These are phyloP conservation scores for Yamadazyma jaroonii DNA, from an alignment of 1,139 yeast genomes.

Conservation along the genomic window DNA sequence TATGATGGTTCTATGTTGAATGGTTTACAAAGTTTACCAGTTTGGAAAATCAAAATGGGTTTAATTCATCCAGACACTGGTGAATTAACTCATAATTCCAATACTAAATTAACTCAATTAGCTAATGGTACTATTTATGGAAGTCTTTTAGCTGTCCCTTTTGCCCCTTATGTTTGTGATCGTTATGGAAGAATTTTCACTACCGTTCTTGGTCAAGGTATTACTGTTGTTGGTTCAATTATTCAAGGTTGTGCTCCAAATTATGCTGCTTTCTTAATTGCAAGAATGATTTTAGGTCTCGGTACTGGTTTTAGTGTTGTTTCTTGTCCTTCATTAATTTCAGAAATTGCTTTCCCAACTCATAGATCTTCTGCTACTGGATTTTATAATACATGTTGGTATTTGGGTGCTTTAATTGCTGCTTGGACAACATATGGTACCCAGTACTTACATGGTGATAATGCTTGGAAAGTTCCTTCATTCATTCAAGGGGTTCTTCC, in stretches of 20 bases:
- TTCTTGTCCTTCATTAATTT: conserved; percentile 35
- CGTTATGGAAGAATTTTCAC: conserved; percentile 32
- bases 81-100: conserved; percentile 26
- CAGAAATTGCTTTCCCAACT: conserved; percentile 46
- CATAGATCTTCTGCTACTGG: conserved; percentile 47
- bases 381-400: conserved; percentile 48
- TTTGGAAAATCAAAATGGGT: conserved; percentile 36
- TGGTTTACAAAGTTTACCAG: conserved; percentile 44
- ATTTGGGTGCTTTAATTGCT: conserved; percentile 53
- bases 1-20: conserved; percentile 52
- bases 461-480: conserved; percentile 47
- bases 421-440: conserved; percentile 55
- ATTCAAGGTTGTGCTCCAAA: conserved; percentile 42
- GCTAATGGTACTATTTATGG: conserved; percentile 32
- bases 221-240: conserved; percentile 35
- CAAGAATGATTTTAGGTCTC: conserved; percentile 39
- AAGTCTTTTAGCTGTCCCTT: conserved; percentile 12
- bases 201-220: conserved; percentile 23
- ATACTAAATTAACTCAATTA: conserved; percentile 45
- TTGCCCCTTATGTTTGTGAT: conserved; percentile 24
- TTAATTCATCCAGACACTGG: conserved; percentile 5
- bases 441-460: conserved; percentile 16
- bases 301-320: conserved; percentile 37
- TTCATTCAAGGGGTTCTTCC: conserved; percentile 43
- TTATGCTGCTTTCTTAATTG: conserved; percentile 35